Conservation (phyloP, 1,139 yeast species). For the Taphrina pruni region DNA sequence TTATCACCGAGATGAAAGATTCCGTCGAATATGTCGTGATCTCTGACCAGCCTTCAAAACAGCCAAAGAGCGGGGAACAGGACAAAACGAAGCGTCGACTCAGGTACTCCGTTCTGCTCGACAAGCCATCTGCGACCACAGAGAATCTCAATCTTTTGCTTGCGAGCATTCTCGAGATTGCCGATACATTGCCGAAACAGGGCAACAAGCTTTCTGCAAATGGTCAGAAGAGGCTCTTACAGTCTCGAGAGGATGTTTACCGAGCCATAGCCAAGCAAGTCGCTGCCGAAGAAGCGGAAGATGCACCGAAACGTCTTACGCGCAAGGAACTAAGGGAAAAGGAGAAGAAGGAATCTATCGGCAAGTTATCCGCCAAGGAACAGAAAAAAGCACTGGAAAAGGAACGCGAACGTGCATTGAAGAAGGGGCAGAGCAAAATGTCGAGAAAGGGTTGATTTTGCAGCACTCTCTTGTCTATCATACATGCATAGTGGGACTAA, state of each 20-base stretch:
- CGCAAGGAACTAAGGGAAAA: conserved; percentile 71
- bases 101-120: conserved; percentile 15
- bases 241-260: conserved; percentile 64
- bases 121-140: conserved; percentile 16
- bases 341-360: conserved; percentile 68
- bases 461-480: background rate
- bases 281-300: conserved; percentile 67
- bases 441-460: conserved; percentile 14
- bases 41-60: conserved; percentile 70
- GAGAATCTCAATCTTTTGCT: conserved; percentile 38
- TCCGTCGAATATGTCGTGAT: conserved; percentile 69
- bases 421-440: conserved; percentile 42
- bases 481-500: background rate
- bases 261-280: conserved; percentile 57
- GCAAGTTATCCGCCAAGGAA: conserved; percentile 70
- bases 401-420: conserved; percentile 42
- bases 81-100: conserved; percentile 15
- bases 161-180: conserved; percentile 58
- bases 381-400: conserved; percentile 52
- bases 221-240: conserved; percentile 58
- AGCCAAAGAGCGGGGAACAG: conserved; percentile 62
- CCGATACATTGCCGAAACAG: conserved; percentile 58
- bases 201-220: conserved; percentile 57
- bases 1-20: conserved; percentile 60
- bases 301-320: conserved; percentile 75